Evolutionary conservation across 2,329 filamentous ascomycete species (phyloP).

Genomic region (Didymella pomorum): DNA sequence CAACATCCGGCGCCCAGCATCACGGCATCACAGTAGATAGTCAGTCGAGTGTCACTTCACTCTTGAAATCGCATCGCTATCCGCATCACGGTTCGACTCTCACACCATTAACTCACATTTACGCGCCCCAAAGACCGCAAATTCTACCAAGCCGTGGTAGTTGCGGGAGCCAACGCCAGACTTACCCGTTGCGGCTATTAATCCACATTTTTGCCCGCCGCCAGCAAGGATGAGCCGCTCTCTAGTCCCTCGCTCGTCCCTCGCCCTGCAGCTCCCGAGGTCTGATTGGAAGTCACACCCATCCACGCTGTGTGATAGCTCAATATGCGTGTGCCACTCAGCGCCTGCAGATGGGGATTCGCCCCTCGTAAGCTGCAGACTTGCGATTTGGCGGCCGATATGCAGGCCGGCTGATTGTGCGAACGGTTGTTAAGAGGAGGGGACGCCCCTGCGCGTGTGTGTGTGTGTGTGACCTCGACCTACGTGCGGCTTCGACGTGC

Average conservation of each 20-base stretch:
- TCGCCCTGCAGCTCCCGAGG: neutral
- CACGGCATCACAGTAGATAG: slow-evolving; percentile 19
- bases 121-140: slow-evolving; percentile 38
- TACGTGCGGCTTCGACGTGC: no score
- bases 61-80: no score
- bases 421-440: slow-evolving; percentile 36
- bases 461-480: slow-evolving; percentile 17
- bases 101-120: slow-evolving; percentile 35
- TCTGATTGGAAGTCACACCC: slow-evolving; percentile 36
- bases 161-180: slow-evolving; percentile 19
- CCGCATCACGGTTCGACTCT: slow-evolving; percentile 31
- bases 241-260: slow-evolving; percentile 11
- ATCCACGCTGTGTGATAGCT: slow-evolving; percentile 41
- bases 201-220: slow-evolving; percentile 8
- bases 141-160: slow-evolving; percentile 21
- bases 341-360: slow-evolving; percentile 39
- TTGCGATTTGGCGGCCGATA: slow-evolving; percentile 26
- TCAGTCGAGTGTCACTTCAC: slow-evolving; percentile 23
- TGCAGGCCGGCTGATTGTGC: slow-evolving; percentile 24
- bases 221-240: slow-evolving; percentile 15
- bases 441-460: slow-evolving; percentile 22
- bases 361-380: slow-evolving; percentile 29
- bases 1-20: slow-evolving; percentile 10
- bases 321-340: slow-evolving; percentile 43
- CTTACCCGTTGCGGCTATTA: slow-evolving; percentile 11